Evolutionary conservation across 768 basidiomycete genomes (phyloP).

Genomic region (Polyporus arcularius): DNA sequence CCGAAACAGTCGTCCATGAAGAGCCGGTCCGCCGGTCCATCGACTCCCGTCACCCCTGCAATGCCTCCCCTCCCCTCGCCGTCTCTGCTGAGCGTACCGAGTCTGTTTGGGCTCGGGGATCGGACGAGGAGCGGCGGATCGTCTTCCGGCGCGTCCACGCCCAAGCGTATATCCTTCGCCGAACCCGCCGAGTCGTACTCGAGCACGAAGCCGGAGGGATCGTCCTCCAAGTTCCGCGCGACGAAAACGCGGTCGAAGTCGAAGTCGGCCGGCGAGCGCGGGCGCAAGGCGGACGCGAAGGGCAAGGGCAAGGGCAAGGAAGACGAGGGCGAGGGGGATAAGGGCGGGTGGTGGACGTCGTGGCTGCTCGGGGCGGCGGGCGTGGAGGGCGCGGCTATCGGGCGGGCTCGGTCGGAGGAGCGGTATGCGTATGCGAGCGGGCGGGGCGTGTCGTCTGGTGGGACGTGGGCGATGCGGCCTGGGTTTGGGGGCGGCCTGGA

Average conservation of each 20-base stretch:
- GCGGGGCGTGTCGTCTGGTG: conserved; percentile 3
- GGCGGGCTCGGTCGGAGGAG: conserved; percentile 20
- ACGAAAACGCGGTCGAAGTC: conserved; percentile 26
- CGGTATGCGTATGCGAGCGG: conserved; percentile 14
- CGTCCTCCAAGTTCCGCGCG: conserved; percentile 23
- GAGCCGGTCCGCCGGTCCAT: conserved; percentile 36
- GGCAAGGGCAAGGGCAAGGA: conserved; percentile 36
- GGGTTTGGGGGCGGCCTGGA: conserved; percentile 25
- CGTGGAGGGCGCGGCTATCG: conserved; percentile 6
- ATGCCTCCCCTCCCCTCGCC: conserved; percentile 35
- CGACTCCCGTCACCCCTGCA: conserved; percentile 22
- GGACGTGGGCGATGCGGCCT: conserved; percentile 23
- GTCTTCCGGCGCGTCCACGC: conserved; percentile 57
- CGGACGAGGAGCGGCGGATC: conserved; percentile 38
- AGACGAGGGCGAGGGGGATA: conserved; percentile 26
- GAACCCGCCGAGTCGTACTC: conserved; percentile 70
- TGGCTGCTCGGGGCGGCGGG: conserved; percentile 31
- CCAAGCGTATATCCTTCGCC: conserved; percentile 80
- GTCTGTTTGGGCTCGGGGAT: conserved; percentile 24
- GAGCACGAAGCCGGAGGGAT: conserved; percentile 32
- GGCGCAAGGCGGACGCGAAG: conserved; percentile 24
- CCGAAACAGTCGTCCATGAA: conserved; percentile 55
- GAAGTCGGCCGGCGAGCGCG: conserved; percentile 25
- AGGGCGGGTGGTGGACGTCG: conserved; percentile 30
- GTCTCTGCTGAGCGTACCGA: conserved; percentile 23